Percentiles rank a stretch among this genome's conserved stretches.
These are phyloP conservation scores for Thielaviopsis cerberus DNA, from an alignment of 2,329 filamentous ascomycete genomes.

Conservation along the genomic window DNA sequence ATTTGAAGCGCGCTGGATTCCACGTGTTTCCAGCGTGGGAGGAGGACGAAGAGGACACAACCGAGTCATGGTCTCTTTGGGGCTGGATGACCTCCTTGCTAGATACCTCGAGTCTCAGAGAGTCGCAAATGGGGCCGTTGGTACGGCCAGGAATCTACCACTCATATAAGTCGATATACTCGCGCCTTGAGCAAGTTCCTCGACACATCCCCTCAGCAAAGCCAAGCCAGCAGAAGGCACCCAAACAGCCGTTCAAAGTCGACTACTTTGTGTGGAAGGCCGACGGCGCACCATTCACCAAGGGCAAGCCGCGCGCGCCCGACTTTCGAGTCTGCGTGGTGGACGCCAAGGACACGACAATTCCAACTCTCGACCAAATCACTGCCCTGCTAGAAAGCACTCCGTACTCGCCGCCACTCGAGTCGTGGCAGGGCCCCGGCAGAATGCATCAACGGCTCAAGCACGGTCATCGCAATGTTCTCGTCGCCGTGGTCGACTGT, in stretches of 20 bases:
- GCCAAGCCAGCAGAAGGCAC: slow-evolving; percentile 13
- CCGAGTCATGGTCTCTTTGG: slow-evolving; percentile 22
- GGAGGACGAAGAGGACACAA: slow-evolving; percentile 12
- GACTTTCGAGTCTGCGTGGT: slow-evolving; percentile 76
- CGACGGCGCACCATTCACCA: slow-evolving; percentile 45
- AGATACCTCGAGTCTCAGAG: slow-evolving; percentile 13
- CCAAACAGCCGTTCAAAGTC: slow-evolving; percentile 44
- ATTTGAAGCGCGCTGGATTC: slow-evolving; percentile 69
- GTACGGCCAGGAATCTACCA: slow-evolving; percentile 46
- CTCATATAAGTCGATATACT: slow-evolving; percentile 53
- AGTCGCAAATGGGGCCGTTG: slow-evolving; percentile 30
- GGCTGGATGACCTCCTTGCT: slow-evolving; percentile 36
- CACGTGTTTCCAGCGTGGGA: slow-evolving; percentile 51
- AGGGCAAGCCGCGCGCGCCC: slow-evolving; percentile 56
- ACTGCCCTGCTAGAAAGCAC: slow-evolving; percentile 52
- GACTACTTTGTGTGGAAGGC: slow-evolving; percentile 69
- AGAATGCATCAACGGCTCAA: slow-evolving; percentile 60
- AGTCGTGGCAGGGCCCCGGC: slow-evolving; percentile 22
- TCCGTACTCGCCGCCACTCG: slow-evolving; percentile 26
- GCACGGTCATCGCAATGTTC: slow-evolving; percentile 65
- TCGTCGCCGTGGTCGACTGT: slow-evolving; percentile 76
- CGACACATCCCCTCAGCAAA: slow-evolving; percentile 37
- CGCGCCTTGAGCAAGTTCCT: slow-evolving; percentile 54
- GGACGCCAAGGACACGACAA: slow-evolving; percentile 48
- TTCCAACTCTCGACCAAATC: slow-evolving; percentile 60